phyloP scores from a whole-genome alignment of 2,329 filamentous ascomycete species.

The Penicillium sp. region DNA sequence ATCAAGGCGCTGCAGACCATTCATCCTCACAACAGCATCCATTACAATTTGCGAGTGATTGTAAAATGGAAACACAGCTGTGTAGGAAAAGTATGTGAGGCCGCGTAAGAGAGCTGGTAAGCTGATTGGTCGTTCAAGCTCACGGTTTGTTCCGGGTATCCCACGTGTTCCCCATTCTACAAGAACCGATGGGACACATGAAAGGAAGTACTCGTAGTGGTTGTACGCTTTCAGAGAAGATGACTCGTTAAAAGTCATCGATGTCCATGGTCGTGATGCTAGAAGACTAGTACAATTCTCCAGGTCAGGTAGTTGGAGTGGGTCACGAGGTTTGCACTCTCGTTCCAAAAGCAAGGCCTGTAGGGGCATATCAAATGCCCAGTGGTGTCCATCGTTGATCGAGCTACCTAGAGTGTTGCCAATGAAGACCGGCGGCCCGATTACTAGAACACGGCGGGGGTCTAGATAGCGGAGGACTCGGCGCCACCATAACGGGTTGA shows the following conservation, averaged over 20 bases:
- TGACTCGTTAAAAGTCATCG: constrained; percentile 64
- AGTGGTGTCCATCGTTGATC: constrained; percentile 58
- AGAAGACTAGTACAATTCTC: constrained; percentile 48
- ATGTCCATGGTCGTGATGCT: constrained; percentile 49
- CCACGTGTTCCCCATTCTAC: constrained; percentile 41
- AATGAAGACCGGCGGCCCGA: constrained; percentile 63
- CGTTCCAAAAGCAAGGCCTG: constrained; percentile 58
- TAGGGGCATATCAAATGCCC: constrained; percentile 63
- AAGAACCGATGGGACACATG: constrained; percentile 62
- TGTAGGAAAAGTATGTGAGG: constrained; percentile 53
- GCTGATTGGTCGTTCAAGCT: constrained; percentile 1
- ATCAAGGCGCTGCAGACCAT: constrained; percentile 54
- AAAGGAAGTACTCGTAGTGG: constrained; percentile 69
- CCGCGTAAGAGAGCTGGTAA: constrained; percentile 48
- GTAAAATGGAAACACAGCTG: constrained; percentile 66
- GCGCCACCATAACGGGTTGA: constrained; percentile 53
- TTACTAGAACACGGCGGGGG: constrained; percentile 55
- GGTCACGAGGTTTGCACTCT: constrained; percentile 10
- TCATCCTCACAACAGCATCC: constrained; percentile 50
- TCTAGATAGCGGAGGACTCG: constrained; percentile 56
- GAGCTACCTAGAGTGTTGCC: constrained; percentile 60
- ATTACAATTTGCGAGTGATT: constrained; percentile 56
- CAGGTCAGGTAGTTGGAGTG: constrained; percentile 31
- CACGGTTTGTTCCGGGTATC: not conserved
- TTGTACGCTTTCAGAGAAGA: constrained; percentile 70